Base-by-base conservation (phyloP, 768 basidiomycete genomes). In the Tulasnella calospora region DNA sequence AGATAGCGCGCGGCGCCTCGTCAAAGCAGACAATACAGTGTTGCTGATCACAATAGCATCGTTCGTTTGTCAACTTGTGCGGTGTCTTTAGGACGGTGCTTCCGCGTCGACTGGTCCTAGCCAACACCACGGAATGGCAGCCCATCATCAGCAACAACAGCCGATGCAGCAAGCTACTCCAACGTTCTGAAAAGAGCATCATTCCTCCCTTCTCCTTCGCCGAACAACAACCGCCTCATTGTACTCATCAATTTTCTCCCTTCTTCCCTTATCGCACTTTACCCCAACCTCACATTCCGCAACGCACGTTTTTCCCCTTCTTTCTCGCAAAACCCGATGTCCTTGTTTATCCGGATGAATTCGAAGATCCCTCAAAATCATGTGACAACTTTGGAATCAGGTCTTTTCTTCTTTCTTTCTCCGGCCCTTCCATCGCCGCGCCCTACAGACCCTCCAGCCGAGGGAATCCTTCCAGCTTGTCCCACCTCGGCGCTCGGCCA, bases 121-220 rank as follows among this genome's bases (percentile, higher is more conserved):
- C 30, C 57, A 36, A 21, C 36, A 78, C 21, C 69, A 47, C 41
- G 40, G 38, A 9, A 27, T 78, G 35, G 61, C 75, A 38, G 36
- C 41, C 27, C 69, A 70, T 72, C 77, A 78, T 71, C 67, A 44
- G 77, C 77, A 44, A 44, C 77, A 38, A 30, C 75, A 78, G 69
- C 77, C 77, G 35, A 78, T 78, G 77, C 77, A 78, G 71, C 77
- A 78, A 47, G 77, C 77, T 35, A 78, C 77, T 40, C 77, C 77
- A 36, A 78, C 77, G 27, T 78, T 78, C 35, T 78, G 55, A 40
- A 72, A 8, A 40, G 10, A 15, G 0, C 38, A 12, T 23, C 7
- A 13, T 72, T 72, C 61, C 33, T 67, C 15, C 33, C 61, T 15
- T 19, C 61, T 9, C 61, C 61, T 30, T 33, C 30, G 19, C 61